phyloP scores from a whole-genome alignment of 208 protist genomes.

The Willaertia magna region DNA sequence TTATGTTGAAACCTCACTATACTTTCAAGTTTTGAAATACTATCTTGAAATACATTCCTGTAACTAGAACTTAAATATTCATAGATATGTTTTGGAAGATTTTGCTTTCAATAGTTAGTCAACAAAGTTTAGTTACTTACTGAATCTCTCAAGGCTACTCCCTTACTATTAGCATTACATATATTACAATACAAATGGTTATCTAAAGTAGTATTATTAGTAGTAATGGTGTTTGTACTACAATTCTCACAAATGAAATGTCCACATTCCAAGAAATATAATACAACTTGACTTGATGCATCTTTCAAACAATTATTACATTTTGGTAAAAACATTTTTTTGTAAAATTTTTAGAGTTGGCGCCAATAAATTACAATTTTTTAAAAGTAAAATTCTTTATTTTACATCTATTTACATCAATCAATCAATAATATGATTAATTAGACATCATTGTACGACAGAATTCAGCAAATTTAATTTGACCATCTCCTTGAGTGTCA shows the following conservation, averaged over 20 bases:
- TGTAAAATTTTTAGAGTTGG: no score
- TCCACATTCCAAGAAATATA: not conserved
- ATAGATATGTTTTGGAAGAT: not conserved
- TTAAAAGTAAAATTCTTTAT: no score
- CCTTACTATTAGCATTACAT: not conserved
- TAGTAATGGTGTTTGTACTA: not conserved
- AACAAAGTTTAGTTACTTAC: not conserved
- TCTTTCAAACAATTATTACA: not conserved
- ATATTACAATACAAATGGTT: not conserved
- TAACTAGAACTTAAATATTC: not conserved
- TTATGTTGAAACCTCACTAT: not conserved
- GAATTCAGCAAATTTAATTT: slow-evolving; percentile 16
- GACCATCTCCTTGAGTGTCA: slow-evolving; percentile 62
- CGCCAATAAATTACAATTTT: no score
- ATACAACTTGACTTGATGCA: not conserved
- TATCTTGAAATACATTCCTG: not conserved
- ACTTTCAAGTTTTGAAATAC: not conserved
- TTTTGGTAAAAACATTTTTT: not conserved
- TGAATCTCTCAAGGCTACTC: not conserved
- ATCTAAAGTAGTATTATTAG: not conserved
- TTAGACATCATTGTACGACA: not conserved
- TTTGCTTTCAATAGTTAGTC: not conserved
- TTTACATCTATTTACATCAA: no score
- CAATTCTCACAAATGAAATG: not conserved
- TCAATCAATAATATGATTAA: not conserved